Percentiles rank a stretch among this genome's conserved stretches.
phyloP scores from a whole-genome alignment of 495 filamentous ascomycete genomes.

The Friedmanniomyces simplex region DNA sequence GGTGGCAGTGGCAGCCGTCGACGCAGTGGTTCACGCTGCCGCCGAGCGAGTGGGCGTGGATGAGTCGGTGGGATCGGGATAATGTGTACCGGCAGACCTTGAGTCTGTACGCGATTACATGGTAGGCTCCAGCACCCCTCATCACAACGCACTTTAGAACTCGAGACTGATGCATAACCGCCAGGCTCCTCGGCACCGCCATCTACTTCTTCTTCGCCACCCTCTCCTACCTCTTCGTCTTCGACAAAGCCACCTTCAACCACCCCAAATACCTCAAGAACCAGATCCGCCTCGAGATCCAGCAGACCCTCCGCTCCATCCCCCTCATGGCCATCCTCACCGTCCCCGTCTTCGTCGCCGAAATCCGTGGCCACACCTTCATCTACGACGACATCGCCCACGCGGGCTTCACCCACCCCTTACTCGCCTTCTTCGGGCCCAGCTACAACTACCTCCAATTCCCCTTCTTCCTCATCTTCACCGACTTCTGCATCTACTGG shows the following conservation, averaged over 20 bases:
- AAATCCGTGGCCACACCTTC: slow-evolving; percentile 77
- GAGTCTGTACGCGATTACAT: slow-evolving; percentile 74
- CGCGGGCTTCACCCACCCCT: slow-evolving; percentile 10
- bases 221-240: slow-evolving; percentile 83
- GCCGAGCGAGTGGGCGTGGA: slow-evolving; percentile 68
- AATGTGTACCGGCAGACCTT: slow-evolving; percentile 68
- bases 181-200: slow-evolving; percentile 57
- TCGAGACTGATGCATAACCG: too few relatives aligned
- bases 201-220: slow-evolving; percentile 78
- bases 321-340: slow-evolving; percentile 80
- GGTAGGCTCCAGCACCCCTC: slow-evolving; percentile 45
- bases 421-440: slow-evolving; percentile 51
- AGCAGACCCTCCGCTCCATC: slow-evolving; percentile 61
- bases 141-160: not conserved
- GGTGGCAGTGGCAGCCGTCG: slow-evolving; percentile 57
- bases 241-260: slow-evolving; percentile 79
- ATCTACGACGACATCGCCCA: slow-evolving; percentile 56
- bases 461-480: slow-evolving; percentile 85
- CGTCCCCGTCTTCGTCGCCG: slow-evolving; percentile 67
- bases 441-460: slow-evolving; percentile 69
- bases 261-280: slow-evolving; percentile 96
- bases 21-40: slow-evolving; percentile 58
- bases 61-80: slow-evolving; percentile 69
- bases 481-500: slow-evolving; percentile 89
- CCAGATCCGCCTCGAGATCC: slow-evolving; percentile 79